Evolutionary conservation across 2,329 filamentous ascomycete species (phyloP), one percentile per base, ranked within the genome.

Genomic region (Ophiostoma novo-ulmi): DNA sequence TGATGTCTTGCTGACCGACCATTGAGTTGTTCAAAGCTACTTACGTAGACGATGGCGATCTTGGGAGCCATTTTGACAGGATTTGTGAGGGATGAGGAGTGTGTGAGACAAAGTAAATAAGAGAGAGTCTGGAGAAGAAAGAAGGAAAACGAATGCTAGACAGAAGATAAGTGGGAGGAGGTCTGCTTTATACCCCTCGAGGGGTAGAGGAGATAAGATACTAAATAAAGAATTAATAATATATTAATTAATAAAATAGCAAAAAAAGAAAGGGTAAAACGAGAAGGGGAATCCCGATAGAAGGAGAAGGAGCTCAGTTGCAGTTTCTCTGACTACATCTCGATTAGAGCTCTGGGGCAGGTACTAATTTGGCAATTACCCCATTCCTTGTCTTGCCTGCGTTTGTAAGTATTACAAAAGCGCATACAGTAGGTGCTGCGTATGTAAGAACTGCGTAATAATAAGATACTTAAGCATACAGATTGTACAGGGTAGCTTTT

Each of bases 31-130:
- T 26, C 7, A 13, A n/a, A 41, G 26, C 17, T 22, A 87, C 91
- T 76, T 85, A 94, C 91, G 81, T 88, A 96, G 80, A 97, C 88
- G 82, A 97, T 95, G 77, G 93, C 93, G 79, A 97, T 87, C 85
- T 92, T 96, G 81, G 91, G 63, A 65, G 63, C 92, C 93, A 97
- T 96, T 77, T 77, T 85, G 84, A 78, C 73, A 71, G 74, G 17
- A 39, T 14, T 38, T 69, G 68, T 67, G 67, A 64, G 63, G 20
- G 36, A 22, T 63, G 58, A 65, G 44, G 52, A 31, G 65, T 67
- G 61, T n/a, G n/a, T 36, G 35, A 35, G 17, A 41, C 63, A 41
- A 38, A 36, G 65, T 44, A 65, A 41, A 58, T 48, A 48, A 26
- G 64, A 31, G 39, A 8, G 20, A 68, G 66, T 22, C 48, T 68